A percentile compares a stretch with the other conserved stretches of the same genome.
Conservation (phyloP, 805 yeast species). For the Suhomyces tanzawaensis region DNA sequence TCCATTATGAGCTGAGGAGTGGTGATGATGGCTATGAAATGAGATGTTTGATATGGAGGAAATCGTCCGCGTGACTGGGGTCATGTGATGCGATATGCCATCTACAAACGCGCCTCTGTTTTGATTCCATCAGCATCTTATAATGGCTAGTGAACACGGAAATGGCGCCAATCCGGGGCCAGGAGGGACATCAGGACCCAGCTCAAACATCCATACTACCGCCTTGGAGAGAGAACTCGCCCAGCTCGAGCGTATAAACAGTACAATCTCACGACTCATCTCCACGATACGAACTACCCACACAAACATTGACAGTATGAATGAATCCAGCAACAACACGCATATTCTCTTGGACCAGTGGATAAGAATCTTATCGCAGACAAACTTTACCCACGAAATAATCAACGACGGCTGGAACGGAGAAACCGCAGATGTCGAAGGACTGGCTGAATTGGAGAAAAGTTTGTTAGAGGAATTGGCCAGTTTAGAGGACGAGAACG, state of each 20-base stretch:
- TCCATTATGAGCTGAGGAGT: conserved; percentile 15
- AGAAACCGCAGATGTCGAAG: conserved; percentile 18
- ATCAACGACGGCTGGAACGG: conserved; percentile 47
- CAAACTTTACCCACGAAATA: conserved; percentile 51
- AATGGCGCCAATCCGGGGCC: too few species aligned
- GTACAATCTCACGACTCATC: conserved; percentile 28
- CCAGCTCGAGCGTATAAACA: conserved; percentile 32
- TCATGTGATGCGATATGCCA: too few species aligned
- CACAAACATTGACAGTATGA: conserved; percentile 28
- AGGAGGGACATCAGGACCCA: too few species aligned
- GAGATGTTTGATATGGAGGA: too few species aligned
- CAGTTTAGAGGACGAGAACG: conserved; percentile 28
- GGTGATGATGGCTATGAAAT: too few species aligned
- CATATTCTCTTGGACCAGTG: conserved; percentile 54
- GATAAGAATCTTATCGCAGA: conserved; percentile 61
- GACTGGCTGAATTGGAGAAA: conserved; percentile 21
- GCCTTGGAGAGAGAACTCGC: conserved; percentile 29
- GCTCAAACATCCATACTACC: too few species aligned
- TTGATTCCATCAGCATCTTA: too few species aligned
- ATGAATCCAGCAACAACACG: conserved; percentile 46
- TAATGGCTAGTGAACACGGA: too few species aligned
- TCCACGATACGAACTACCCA: conserved; percentile 27
- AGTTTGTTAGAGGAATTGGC: conserved; percentile 23
- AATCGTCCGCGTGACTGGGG: too few species aligned
- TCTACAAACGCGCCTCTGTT: too few species aligned